A percentile compares a stretch with the other conserved stretches of the same genome.
Evolutionary conservation across 2,329 filamentous ascomycete genomes (phyloP).

Genomic region (Endoconidiophora laricicola): DNA sequence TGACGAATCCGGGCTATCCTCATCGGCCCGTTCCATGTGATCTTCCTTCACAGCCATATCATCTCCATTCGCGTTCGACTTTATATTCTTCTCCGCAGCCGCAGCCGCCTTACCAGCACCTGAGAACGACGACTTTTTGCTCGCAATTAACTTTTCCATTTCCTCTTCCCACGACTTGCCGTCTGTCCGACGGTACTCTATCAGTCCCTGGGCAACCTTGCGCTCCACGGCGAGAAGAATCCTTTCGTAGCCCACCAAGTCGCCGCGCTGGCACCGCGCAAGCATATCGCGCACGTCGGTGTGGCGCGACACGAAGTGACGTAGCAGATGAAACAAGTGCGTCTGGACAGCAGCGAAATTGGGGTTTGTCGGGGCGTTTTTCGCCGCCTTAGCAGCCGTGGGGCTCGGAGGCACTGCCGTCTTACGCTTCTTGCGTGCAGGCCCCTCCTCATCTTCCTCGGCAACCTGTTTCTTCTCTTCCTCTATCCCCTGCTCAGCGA

Average conservation of each 20-base stretch:
- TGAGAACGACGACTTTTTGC: conserved; percentile 9
- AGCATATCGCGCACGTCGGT: conserved; percentile 77
- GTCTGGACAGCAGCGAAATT: conserved; percentile 75
- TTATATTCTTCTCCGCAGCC: conserved; percentile 13
- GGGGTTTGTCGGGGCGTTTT: conserved; percentile 15
- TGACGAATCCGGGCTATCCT: conserved; percentile 36
- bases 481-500: conserved; percentile 19
- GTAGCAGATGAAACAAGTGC: conserved; percentile 81
- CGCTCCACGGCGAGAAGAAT: conserved; percentile 60
- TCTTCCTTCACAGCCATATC: conserved; percentile 14
- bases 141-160: conserved; percentile 14
- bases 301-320: conserved; percentile 63
- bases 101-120: conserved; percentile 10
- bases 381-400: conserved; percentile 12
- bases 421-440: conserved; percentile 37
- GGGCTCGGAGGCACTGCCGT: conserved; percentile 1
- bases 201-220: conserved; percentile 54
- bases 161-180: conserved; percentile 33
- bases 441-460: conserved; percentile 18
- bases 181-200: conserved; percentile 43
- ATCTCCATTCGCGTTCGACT: not conserved
- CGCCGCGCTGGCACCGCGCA: conserved; percentile 48
- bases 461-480: conserved; percentile 19
- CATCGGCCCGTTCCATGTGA: conserved; percentile 24
- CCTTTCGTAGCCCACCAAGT: conserved; percentile 61